Evolutionary conservation across 2,329 filamentous ascomycete genomes (phyloP), one percentile per base, ranked within the genome.

Genomic region (Aspergillus latus): DNA sequence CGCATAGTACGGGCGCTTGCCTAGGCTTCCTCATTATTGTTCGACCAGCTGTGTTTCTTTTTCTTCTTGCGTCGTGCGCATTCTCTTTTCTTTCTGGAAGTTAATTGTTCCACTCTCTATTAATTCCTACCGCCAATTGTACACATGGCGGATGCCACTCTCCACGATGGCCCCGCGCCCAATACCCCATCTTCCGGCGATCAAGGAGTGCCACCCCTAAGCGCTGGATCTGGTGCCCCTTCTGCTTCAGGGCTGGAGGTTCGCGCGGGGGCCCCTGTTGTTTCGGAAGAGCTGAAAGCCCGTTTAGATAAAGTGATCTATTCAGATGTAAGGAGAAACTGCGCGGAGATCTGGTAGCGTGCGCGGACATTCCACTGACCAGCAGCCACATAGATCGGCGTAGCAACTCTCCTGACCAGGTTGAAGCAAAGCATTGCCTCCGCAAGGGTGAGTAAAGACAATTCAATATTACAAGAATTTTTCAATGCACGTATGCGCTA

Each of bases 391-490:
- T 62, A 83, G 80, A 84, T 87, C 63, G 85, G 85, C 52, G 78
- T 87, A 54, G 81, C 76, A 57, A 86, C 84, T 6, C 78, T 88
- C 52, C 74, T 88, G 54, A 82, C 78, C 63, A 80, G 85, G 39
- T 73, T 88, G 60, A 88, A 87, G 72, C 84, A 87, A 68, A 87
- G 84, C 71, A 82, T 87, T 62, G 81, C 83, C 52, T 87, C 84
- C 55, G 83, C 84, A 28, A 78, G 79, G 66, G 82, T 84, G 68
- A 52, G 80, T 74, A 43, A 49, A 52, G 34, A 28, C 34, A 49
- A 34, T 53, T 45, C 32, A 32, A 40, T 15, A 30, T 16, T 39
- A 16, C 28, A 29, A 49, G 61, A 72, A 48, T 71, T 58, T 21
- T 49, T 36, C 32, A 32, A 42, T 50, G 47, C 65, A 9, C 51